Evolutionary conservation across 805 yeast species (phyloP), one percentile per base, ranked within the genome.

Genomic region (Nakazawaea sp.): DNA sequence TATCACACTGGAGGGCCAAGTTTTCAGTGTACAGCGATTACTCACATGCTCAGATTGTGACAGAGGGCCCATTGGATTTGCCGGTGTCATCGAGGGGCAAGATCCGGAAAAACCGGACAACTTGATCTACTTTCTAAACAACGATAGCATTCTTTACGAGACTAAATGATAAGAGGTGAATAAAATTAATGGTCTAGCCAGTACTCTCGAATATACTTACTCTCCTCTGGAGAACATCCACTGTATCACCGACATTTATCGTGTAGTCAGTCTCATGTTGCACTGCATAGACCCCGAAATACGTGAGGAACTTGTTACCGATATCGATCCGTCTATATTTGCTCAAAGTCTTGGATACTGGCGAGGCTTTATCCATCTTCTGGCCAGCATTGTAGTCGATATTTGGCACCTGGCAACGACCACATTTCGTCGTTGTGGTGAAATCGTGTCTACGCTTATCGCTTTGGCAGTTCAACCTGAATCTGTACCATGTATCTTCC

Each of bases 21-120:
- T 21, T 4, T 35, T 61, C 11, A 56, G 58, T 18, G 55, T 81
- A 17, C 70, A 69, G 32, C 60, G 87, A 36, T 64, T 75, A 32
- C 55, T 83, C 28, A 67, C 78, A 2, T 83, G 94, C 53, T 75
- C 87, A 4, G 88, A 79, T 43, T 83, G 94, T 58, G 89, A 82
- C 46, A 64, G 68, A 41, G 94, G 94, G 0, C 90, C 90, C 0
- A 48, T 83, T 15, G 94, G 94, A 16, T 78, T 70, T 59, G 87
- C 76, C 20, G 79, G 70, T 5, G 64, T 52, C 30, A 41, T 40
- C 4, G 30, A 35, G 5, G 45, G 46, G 28, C 50, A 46, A 6
- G 49, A 37, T 5, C 51, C 39, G 4, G 51, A 50, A 4, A 53
- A 51, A 6, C 61, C 58, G 8, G 59, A 64, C 42, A 53, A 63